Conservation (phyloP, 108 stramenopile genomes). For the Cylindrotheca closterium region DNA sequence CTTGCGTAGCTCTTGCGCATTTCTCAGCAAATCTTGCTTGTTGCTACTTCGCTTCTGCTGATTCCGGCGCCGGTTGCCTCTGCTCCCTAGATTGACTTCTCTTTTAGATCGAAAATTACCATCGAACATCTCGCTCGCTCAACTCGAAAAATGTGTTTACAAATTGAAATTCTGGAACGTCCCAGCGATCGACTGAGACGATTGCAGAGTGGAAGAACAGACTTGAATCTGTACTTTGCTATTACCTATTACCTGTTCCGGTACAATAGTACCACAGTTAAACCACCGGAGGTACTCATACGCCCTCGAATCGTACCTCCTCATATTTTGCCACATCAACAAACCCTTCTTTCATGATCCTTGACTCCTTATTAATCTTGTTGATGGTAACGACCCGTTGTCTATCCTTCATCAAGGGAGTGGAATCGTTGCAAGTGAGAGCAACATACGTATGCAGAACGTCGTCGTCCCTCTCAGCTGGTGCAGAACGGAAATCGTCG, state of each 20-base stretch:
- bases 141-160: no score
- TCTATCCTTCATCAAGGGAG: neutral
- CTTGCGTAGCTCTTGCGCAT: conserved; percentile 23
- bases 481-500: neutral
- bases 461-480: neutral
- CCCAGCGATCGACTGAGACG: no score
- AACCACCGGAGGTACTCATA: no score
- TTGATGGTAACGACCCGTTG: neutral
- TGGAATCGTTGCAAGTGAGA: neutral
- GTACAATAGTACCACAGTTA: no score
- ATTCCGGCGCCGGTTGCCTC: conserved; percentile 4
- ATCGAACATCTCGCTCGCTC: no score
- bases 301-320: no score
- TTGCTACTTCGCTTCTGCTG: conserved; percentile 7
- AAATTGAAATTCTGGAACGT: no score
- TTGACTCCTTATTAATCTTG: neutral
- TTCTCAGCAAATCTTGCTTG: conserved; percentile 20
- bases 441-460: neutral
- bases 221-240: no score
- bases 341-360: no score
- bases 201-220: no score
- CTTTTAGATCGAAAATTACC: conserved; percentile 23
- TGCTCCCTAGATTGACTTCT: conserved; percentile 30
- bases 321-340: no score
- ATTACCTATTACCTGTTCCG: no score